Percentiles rank a stretch among this genome's conserved stretches.
Evolutionary conservation across 1,139 yeast species (phyloP).

Genomic region (Torulaspora globosa): DNA sequence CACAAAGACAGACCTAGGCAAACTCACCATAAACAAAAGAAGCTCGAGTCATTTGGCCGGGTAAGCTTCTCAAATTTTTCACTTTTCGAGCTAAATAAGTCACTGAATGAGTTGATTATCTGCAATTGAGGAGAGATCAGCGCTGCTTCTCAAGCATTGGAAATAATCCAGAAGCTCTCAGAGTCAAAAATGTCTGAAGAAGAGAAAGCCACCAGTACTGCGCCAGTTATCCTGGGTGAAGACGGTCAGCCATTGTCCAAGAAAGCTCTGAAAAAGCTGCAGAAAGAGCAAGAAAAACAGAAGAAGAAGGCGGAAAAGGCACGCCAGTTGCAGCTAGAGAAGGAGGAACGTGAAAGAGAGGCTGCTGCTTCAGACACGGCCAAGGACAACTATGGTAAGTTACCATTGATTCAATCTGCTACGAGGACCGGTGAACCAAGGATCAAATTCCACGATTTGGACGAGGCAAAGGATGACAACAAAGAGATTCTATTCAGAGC

Average conservation of each 20-base stretch:
- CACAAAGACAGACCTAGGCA: neutral
- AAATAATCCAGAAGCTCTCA: neutral
- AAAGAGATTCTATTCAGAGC: slow-evolving; percentile 84
- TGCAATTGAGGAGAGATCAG: neutral
- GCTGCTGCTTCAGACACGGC: slow-evolving; percentile 76
- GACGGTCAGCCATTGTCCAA: slow-evolving; percentile 95
- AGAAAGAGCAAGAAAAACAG: slow-evolving; percentile 89
- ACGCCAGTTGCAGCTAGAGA: slow-evolving; percentile 79
- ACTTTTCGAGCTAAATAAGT: neutral
- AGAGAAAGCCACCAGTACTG: slow-evolving; percentile 9
- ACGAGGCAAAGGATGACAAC: slow-evolving; percentile 63
- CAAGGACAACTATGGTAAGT: slow-evolving; percentile 80
- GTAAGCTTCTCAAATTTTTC: neutral
- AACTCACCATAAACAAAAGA: no score
- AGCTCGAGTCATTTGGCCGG: neutral
- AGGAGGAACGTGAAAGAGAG: slow-evolving; percentile 58
- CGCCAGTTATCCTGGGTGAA: slow-evolving; percentile 48
- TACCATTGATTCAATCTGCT: slow-evolving; percentile 77
- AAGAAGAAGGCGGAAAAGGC: slow-evolving; percentile 91
- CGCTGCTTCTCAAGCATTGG: neutral
- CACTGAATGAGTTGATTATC: neutral
- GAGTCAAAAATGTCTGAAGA: slow-evolving; percentile 2
- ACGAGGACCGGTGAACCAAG: slow-evolving; percentile 59
- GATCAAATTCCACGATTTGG: slow-evolving; percentile 51
- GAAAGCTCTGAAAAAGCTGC: slow-evolving; percentile 90